These are phyloP conservation scores for Aspergillus ruber DNA, from an alignment of 2,329 filamentous ascomycete species.

Conservation along the genomic window DNA sequence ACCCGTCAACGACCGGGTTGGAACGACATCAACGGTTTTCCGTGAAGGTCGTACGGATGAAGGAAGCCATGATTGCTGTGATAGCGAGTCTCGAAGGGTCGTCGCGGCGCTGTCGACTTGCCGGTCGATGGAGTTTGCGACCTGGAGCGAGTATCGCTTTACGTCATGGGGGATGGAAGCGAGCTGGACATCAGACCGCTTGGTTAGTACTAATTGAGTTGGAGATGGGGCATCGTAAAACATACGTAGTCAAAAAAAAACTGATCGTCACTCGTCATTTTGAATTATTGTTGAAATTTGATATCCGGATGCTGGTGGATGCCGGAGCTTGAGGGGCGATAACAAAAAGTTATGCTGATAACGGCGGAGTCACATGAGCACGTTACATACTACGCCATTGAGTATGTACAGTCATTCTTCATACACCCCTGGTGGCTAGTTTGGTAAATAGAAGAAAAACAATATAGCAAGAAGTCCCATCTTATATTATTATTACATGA, in stretches of 20 bases:
- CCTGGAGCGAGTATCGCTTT: slow-evolving; percentile 61
- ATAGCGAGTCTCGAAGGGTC: slow-evolving; percentile 62
- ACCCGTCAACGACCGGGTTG: slow-evolving; percentile 41
- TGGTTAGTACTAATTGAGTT: slow-evolving; percentile 6
- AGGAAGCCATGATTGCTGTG: slow-evolving; percentile 66
- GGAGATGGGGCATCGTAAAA: slow-evolving; percentile 7
- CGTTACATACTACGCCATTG: neutral
- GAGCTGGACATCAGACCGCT: slow-evolving; percentile 36
- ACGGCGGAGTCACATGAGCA: slow-evolving; percentile 13
- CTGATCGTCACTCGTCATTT: slow-evolving; percentile 73
- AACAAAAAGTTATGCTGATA: slow-evolving; percentile 2
- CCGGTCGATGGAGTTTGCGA: slow-evolving; percentile 73
- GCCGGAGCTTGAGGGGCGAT: slow-evolving; percentile 1
- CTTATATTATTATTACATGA: too few species aligned
- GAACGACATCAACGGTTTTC: slow-evolving; percentile 16
- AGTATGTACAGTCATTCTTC: too few species aligned
- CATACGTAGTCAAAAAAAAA: slow-evolving; percentile 71
- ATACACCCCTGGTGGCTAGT: too few species aligned
- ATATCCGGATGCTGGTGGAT: neutral
- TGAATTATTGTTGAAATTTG: slow-evolving; percentile 19
- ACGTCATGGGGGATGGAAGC: slow-evolving; percentile 59
- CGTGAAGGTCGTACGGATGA: slow-evolving; percentile 56
- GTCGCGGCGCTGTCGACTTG: slow-evolving; percentile 72
- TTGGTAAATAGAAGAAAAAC: too few species aligned
- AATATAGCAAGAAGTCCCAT: too few species aligned